Evolutionary conservation across 306 rosid species (phyloP), one percentile per base, ranked within the genome.

Genomic region (Clitoria ternatea): DNA sequence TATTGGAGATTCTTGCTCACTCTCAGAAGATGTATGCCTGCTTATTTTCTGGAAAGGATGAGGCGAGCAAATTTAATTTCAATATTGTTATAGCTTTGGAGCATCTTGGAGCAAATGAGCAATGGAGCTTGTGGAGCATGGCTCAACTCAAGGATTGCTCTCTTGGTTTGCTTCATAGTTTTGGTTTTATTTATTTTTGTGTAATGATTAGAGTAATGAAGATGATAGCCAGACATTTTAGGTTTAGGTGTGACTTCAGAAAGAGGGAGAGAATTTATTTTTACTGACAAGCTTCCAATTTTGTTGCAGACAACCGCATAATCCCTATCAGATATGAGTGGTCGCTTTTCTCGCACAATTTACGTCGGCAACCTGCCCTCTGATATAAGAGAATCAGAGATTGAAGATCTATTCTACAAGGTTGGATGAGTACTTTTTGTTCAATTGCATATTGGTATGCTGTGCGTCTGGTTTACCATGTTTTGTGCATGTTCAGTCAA

Each of bases 81-180:
- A 89, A 87, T 84, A 87, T 83, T 83, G 75, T 82, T 79, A 78
- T 83, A 74, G 96, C 99, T 87, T 85, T 89, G 99, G 99, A 95
- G 99, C 99, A 87, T 83, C 87, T 83, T 86, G 99, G 99, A 95
- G 99, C 99, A 89, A 87, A 91, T 94, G 96, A 94, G 97, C 96
- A 80, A 90, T 91, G 99, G 96, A 95, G 96, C 96, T 91, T 89
- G 90, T 85, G 99, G 97, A 91, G 99, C 96, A 89, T 29, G 85
- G 97, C 96, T 95, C 99, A 87, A 86, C 87, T 95, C 90, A 82
- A 80, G 99, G 97, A 86, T 91, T 95, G 99, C 99, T 95, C 99
- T 82, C 85, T 95, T 89, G 99, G 99, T 91, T 95, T 89, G 99
- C 99, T 95, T 95, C 97, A 89, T 85, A 69, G 96, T 87, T 85